Base-by-base conservation (phyloP, 116 monocot genomes). In the Posidonia oceanica region DNA sequence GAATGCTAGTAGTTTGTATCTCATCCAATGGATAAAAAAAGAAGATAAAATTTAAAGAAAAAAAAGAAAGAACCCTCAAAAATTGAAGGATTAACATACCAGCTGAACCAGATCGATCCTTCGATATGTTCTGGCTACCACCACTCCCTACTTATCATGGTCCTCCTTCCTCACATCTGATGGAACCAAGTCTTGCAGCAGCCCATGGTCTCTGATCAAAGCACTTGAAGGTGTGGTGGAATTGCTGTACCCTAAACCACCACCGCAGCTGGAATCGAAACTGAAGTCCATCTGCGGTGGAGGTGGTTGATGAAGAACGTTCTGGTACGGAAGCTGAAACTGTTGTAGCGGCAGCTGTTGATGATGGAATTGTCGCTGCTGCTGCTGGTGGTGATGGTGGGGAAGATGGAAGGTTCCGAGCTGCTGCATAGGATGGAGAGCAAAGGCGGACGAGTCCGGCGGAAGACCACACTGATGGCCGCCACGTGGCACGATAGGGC, bases 401-500 rank as follows among this genome's bases (percentile, higher is more conserved):
- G 15, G 44, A 36, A 52, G 69, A 20, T 12, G 69, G 1, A 61
- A 61, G 8, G 23, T 22, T 14, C 61, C 14, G 14, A 36, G 14
- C 36, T 61, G 61, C 36, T 13, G 14, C 17, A n/a, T 5, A 17
- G 66, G 18, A 11, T 16, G 66, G 18, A 61, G 63, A 41, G 39
- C 15, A 18, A 54, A 3, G 48, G 58, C 21, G 14, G 70, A n/a
- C 0, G 69, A 44, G 8, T 59, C 48, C 7, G 29, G 17, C 40
- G 70, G 29, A 22, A 44, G 7, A 29, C 14, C 14, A 61, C 17
- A 52, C 29, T n/a, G 65, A 18, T 21, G 37, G 20, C 38, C 70
- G 53, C 91, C 87, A 18, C 91, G 83, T 14, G 78, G 74, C 5
- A 39, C 57, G 20, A 73, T 74, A 39, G 93, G 93, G 74, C 81